Base-by-base conservation (phyloP, 169 alveolate species). In the Sarcocystis neurona region DNA sequence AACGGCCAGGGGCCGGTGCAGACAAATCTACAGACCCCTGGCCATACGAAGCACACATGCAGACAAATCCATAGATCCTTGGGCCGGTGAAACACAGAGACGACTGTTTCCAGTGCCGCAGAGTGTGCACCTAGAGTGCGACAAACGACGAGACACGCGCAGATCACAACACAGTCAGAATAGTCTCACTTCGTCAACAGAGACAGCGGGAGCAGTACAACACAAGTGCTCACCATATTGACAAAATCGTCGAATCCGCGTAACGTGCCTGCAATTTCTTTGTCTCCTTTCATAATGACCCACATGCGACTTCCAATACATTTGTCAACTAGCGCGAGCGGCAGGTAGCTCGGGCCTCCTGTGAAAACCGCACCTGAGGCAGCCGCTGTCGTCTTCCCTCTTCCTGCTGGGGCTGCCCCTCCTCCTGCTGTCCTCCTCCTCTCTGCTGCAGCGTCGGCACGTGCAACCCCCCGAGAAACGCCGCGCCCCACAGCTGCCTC, bases 221-320 rank as follows among this genome's bases (percentile, higher is more conserved):
- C 23, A 30, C 23, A 44, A 48, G 23, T 0, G 50, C 92, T 63
- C 32, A 89, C 99, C 99, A 97, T 97, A 92, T 97, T 97, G 87
- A 97, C 98, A 85, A 96, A 97, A 92, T 97, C 99, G 92, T 97
- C 99, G 92, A 97, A 97, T 12, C 99, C 98, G 78, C 98, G 93
- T 79, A 97, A 90, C 30, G 96, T 95, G 46, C 99, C 99, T 50
- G 95, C 96, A 50, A 96, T 87, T 85, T 92, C 95, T 70, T 90
- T 93, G 89, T 87, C 93, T 27, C 95, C 94, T 58, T 86, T 85
- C 91, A 97, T 96, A 89, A 94, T 93, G 18, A 96, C 95, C 98
- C 98, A 97, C 56, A 97, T 95, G 77, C 96, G 94, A 60, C 96
- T 95, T 46, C 99, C 99, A 39, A 97, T 96, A 92, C 99, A 97